phyloP scores from a whole-genome alignment of 768 basidiomycete species.

The Tricholoma flavovirens region DNA sequence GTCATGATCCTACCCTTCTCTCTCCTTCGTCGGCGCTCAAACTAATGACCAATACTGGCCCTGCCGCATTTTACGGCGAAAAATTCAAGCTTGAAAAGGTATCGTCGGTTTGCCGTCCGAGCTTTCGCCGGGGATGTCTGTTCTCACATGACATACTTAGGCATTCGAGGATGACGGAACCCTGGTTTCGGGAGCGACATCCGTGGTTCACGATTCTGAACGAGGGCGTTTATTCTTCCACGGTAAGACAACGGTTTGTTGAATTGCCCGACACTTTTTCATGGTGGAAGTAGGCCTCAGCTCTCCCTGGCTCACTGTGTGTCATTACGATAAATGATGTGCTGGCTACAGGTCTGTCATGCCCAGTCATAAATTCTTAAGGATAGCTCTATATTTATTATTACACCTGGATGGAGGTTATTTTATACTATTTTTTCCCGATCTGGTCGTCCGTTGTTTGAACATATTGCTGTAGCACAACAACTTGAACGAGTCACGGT shows the following conservation, averaged over 20 bases:
- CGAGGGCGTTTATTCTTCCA: constrained; percentile 49
- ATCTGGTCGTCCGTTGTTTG: neutral
- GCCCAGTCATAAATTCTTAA: too few relatives aligned
- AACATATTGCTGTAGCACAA: neutral
- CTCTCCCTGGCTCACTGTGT: constrained; percentile 4
- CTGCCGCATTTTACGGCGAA: constrained; percentile 48
- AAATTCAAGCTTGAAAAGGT: constrained; percentile 59
- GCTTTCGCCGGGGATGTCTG: neutral
- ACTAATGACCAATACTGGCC: constrained; percentile 48
- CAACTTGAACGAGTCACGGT: too few relatives aligned
- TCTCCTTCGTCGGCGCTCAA: constrained; percentile 47
- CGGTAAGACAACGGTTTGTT: constrained; percentile 35
- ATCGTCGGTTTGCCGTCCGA: neutral
- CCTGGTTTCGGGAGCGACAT: constrained; percentile 50
- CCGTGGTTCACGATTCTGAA: constrained; percentile 48
- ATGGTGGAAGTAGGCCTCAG: neutral
- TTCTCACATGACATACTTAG: constrained; percentile 26
- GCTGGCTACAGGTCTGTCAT: too few relatives aligned
- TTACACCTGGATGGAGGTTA: too few relatives aligned
- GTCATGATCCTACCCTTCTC: constrained; percentile 33
- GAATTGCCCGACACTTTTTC: neutral
- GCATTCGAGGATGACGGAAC: constrained; percentile 65
- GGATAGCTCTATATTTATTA: too few relatives aligned
- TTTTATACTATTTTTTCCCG: too few relatives aligned
- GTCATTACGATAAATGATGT: neutral